Evolutionary conservation across 768 basidiomycete genomes (phyloP).

Genomic region (Suillus luteus): DNA sequence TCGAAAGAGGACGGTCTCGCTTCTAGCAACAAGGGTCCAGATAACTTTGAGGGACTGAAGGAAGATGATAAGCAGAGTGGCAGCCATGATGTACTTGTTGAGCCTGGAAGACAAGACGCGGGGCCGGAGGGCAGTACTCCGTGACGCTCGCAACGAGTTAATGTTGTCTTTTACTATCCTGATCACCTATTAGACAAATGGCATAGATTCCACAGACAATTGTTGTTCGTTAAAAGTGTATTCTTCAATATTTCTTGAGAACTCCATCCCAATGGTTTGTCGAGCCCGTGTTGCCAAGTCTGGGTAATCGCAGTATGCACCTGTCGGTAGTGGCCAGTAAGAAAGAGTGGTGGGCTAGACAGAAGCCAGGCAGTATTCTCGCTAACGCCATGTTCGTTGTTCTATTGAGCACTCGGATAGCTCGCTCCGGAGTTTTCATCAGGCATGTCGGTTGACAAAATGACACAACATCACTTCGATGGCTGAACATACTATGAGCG

Average conservation of each 20-base stretch:
- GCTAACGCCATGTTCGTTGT: too few species aligned
- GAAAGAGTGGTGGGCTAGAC: background rate
- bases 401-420: too few species aligned
- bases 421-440: too few species aligned
- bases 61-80: conserved; percentile 1
- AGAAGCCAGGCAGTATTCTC: too few species aligned
- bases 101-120: background rate
- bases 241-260: background rate
- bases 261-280: too few species aligned
- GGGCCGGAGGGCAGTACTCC: background rate
- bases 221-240: background rate
- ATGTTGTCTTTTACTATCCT: background rate
- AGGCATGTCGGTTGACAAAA: too few species aligned
- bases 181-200: background rate
- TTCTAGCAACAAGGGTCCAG: background rate
- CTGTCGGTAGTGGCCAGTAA: background rate
- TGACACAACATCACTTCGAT: too few species aligned
- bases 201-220: background rate
- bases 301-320: too few species aligned
- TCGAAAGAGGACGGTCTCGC: background rate
- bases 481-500: too few species aligned
- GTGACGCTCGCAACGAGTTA: background rate
- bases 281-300: background rate
- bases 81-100: conserved; percentile 10
- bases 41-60: background rate